Base-by-base conservation (phyloP, 2,329 filamentous ascomycete species). In the Venturia effusa region DNA sequence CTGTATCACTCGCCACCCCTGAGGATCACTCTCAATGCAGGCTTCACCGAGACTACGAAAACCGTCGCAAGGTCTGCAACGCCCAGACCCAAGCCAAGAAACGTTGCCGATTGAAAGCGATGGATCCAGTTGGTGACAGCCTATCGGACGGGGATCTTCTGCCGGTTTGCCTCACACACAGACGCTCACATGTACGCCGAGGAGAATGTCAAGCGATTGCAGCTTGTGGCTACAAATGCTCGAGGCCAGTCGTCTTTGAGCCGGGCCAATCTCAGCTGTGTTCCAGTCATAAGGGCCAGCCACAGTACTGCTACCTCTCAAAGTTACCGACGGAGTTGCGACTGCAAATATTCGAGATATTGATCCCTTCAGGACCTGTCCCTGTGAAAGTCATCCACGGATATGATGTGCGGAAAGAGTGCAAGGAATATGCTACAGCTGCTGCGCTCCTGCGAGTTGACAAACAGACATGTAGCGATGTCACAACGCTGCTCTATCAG, bases 261-360 rank as follows among this genome's bases (percentile, higher is more conserved):
- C 51, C 51, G 22, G 51, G 51, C 17, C 27, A 34, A 34, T 19
- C 7, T 55, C 51, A 55, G 27, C 13, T 34, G 13, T 55, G 51
- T 32, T 55, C 51, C 34, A 27, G 27, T 10, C 51, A 55, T 19
- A 55, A 34, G 4, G 24, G 17, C 17, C 24, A 55, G 4, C 15
- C 51, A 4, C 51, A 55, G 15, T 4, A 55, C 27, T 55, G 51
- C 19, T 34, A 34, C 51, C 13, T 55, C 15, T 55, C 51, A 7
- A 55, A n/a, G 22, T n/a, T 60, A 24, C 59, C 59, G 37, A 60
- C 59, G 1, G 59, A 60, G 34, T 32, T 60, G 5, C 59, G 59
- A 3, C 34, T 60, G 10, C 34, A 40, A 8, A 60, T 60, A 5
- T 60, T 60, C 59, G 59, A 41, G n/a, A 19, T 40, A 2, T 17